Conservation (phyloP, 768 basidiomycete species). For the Naganishia vaughanmartiniae region DNA sequence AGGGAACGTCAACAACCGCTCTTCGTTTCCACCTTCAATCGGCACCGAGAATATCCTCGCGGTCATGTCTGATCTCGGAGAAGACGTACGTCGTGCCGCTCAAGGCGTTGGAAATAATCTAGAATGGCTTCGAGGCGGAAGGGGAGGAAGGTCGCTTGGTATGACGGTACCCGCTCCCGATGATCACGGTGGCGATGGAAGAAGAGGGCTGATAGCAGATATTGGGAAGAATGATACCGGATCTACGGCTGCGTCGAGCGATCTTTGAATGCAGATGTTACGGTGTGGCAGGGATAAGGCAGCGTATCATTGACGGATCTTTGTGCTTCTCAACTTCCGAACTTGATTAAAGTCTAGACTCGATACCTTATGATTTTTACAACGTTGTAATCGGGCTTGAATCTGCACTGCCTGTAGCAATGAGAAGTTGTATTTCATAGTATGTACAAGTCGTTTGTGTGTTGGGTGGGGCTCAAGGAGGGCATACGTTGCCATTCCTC, state of each 20-base stretch:
- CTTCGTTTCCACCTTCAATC: neutral
- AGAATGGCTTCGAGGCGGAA: conserved; percentile 11
- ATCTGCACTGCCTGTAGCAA: too few relatives aligned
- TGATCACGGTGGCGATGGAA: conserved; percentile 11
- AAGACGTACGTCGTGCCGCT: conserved; percentile 7
- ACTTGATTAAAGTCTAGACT: too few relatives aligned
- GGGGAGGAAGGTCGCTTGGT: conserved; percentile 11
- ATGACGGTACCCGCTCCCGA: conserved; percentile 9
- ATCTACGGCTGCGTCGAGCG: neutral
- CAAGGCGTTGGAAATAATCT: conserved; percentile 16
- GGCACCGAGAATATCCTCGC: neutral
- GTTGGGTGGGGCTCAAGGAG: too few relatives aligned
- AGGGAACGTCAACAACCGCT: neutral
- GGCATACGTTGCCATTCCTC: too few relatives aligned
- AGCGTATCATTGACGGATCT: too few relatives aligned
- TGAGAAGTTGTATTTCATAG: too few relatives aligned
- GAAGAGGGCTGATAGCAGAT: conserved; percentile 1
- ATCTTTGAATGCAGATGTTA: neutral
- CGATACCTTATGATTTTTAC: too few relatives aligned
- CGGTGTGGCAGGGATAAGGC: too few relatives aligned
- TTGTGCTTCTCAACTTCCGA: too few relatives aligned
- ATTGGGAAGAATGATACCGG: conserved; percentile 9
- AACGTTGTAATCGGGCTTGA: too few relatives aligned
- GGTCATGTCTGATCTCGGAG: conserved; percentile 3
- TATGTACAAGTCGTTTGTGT: too few relatives aligned